These are phyloP conservation scores for Solanum aculeatissimum DNA, from an alignment of 305 asterid genomes.

Conservation along the genomic window DNA sequence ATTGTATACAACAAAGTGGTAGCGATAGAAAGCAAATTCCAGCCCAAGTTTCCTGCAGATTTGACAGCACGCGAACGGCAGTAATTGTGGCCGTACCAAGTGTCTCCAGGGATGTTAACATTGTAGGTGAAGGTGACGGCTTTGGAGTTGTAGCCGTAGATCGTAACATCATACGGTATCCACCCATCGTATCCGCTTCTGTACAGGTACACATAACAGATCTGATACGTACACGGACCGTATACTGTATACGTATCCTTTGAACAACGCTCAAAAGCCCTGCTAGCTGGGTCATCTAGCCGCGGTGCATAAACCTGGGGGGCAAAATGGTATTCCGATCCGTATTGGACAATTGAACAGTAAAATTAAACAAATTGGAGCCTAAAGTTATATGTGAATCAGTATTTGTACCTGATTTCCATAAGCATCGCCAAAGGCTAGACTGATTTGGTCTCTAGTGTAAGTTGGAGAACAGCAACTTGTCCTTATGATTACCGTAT, in stretches of 20 bases:
- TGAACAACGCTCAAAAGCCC: conserved; percentile 76
- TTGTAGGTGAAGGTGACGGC: conserved; percentile 59
- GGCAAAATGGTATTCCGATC: background rate
- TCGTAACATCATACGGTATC: conserved; percentile 67
- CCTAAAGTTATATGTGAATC: no score
- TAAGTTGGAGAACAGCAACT: conserved; percentile 64
- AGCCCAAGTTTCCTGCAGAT: background rate
- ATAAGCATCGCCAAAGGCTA: conserved; percentile 88
- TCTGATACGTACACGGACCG: conserved; percentile 88
- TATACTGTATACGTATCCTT: conserved; percentile 51
- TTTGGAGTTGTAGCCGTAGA: conserved; percentile 34
- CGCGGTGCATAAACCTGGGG: conserved; percentile 75
- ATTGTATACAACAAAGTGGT: background rate
- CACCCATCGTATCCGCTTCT: conserved; percentile 89
- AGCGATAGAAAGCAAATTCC: background rate
- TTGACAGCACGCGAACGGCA: conserved; percentile 23
- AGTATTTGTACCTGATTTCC: conserved; percentile 62
- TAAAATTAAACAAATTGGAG: background rate
- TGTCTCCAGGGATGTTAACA: conserved; percentile 41
- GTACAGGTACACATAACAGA: conserved; percentile 79
- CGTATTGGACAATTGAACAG: background rate
- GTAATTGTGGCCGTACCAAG: conserved; percentile 69
- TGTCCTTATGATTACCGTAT: conserved; percentile 57
- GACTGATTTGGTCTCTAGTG: conserved; percentile 77
- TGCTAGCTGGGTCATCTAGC: conserved; percentile 52